Base-by-base conservation (phyloP, 1,284 basidiomycete species). In the Ustilago cynodontis region DNA sequence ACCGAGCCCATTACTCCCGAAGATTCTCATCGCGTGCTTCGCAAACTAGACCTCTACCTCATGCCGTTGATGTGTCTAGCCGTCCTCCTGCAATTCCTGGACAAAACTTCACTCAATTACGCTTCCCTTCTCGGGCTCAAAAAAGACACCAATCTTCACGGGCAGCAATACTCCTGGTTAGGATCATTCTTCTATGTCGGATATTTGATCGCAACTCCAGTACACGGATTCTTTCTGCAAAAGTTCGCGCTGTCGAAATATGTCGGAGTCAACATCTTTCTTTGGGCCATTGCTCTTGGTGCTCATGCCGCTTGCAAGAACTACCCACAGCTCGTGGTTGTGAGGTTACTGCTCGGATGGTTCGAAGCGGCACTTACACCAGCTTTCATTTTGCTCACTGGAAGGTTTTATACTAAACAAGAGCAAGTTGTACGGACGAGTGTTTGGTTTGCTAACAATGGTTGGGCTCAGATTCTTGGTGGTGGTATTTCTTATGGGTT, bases 231-330 rank as follows among this genome's bases (percentile, higher is more conserved):
- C 62, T 71, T 75, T 11, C 18, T 78, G 47, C 76, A 78, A 29
- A 74, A 74, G n/a, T 41, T 71, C 8, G 14, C 33, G 14, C 70
- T 88, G 22, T 86, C 84, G 26, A 85, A 16, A 80, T 75, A 78
- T 41, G 68, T 80, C 13, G 62, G 68, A 9, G 51, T 58, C 4
- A 64, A 59, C 59, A 78, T 81, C 49, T 14, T 87, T 7, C 58
- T 88, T 9, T 89, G 88, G 89, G 88, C 88, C 0, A 51, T 88
- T 3, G 47, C 76, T 1, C 68, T 82, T 6, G 74, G 74, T 1
- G 71, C 69, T 16, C 83, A 83, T 31, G 84, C 85, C 1, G 81
- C 80, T 0, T 71, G 71, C 47, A 69, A 62, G 24, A 79, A 78
- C 73, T 85, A 79, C 43, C 59, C 59, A 16, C 64, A 79, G 10